Percentiles rank a stretch among this genome's conserved stretches.
These are phyloP conservation scores for Aspergillaceae sp. DNA, from an alignment of 2,329 filamentous ascomycete genomes.

Conservation along the genomic window DNA sequence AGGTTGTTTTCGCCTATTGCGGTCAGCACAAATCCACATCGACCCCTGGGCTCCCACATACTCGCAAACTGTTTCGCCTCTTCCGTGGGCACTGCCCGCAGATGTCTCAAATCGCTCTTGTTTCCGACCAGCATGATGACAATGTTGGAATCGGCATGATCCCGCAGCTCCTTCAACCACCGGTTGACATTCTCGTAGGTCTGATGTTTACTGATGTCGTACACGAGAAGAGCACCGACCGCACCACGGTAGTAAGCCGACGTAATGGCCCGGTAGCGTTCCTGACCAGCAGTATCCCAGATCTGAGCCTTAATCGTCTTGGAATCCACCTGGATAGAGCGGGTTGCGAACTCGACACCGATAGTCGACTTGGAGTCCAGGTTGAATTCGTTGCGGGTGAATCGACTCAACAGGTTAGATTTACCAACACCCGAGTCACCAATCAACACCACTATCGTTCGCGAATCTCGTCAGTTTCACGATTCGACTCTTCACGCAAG, in stretches of 20 bases:
- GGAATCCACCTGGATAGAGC: conserved; percentile 95
- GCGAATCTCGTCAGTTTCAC: background rate
- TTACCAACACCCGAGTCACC: conserved; percentile 99
- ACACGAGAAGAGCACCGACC: conserved; percentile 92
- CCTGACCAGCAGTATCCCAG: conserved; percentile 98
- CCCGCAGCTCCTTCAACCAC: conserved; percentile 97
- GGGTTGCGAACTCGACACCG: conserved; percentile 97
- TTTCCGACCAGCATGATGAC: conserved; percentile 99
- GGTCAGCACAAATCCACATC: conserved; percentile 9
- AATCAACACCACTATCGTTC: conserved; percentile 76
- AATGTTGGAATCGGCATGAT: conserved; percentile 97
- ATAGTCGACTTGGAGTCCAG: conserved; percentile 99
- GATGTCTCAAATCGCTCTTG: conserved; percentile 99
- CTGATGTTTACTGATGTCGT: conserved; percentile 99
- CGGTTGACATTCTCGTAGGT: conserved; percentile 98
- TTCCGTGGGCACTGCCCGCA: conserved; percentile 92
- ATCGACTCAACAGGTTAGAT: conserved; percentile 98
- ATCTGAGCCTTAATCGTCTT: conserved; percentile 99
- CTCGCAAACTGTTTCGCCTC: conserved; percentile 97
- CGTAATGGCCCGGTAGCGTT: conserved; percentile 97
- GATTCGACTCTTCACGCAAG: too few relatives aligned
- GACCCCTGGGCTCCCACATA: conserved; percentile 37
- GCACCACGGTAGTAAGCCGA: conserved; percentile 98
- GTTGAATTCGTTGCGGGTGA: conserved; percentile 99
- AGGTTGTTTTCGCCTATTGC: conserved; percentile 84